Base-by-base conservation (phyloP, 306 rosid genomes). In the Cucumis hystrix region DNA sequence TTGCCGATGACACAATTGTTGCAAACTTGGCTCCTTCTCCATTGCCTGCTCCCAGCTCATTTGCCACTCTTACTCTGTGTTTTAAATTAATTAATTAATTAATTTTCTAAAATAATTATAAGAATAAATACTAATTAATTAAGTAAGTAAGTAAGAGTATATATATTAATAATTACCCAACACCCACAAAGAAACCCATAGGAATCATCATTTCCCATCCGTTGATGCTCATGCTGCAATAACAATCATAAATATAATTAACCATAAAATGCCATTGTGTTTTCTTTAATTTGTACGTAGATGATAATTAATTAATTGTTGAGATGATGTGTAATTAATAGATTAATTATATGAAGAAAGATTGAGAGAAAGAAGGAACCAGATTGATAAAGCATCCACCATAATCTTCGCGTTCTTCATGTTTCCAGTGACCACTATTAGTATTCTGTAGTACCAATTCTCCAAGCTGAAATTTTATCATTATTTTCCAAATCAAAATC, bases 181-280 rank as follows among this genome's bases (percentile, higher is more conserved):
- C 20, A 14, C 77, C 77, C 52, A 55, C 77, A 5, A 72, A 72
- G 47, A 72, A 72, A 5, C 59, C 30, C 12, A 49, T 8, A 21
- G 77, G 77, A 45, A 72, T 72, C 77, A 72, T 72, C 35, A 72
- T 23, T 23, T 72, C 41, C 77, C 77, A 72, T 23, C 77, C 40
- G 11, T 51, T 45, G 20, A 72, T 72, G 59, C 40, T 45, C 58
- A 51, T 25, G 47, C 77, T 72, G 77, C 77, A 13, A 20, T 45
- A 3, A 55, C 11, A 55, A 55, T 3, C 30, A 28, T 33, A 33
- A 33, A 33, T 51, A 51, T 51, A 51, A 51, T 14, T 14, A 51
- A 51, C 18, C 55, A 49, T 5, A 10, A 47, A 47, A 28, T 28
- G 1, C 30, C 30, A 28, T 28, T 28, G 30, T 28, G 30, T 28